Evolutionary conservation across 2,329 filamentous ascomycete genomes (phyloP), one percentile per base, ranked within the genome.

Genomic region (Drechslerella coelobrocha): DNA sequence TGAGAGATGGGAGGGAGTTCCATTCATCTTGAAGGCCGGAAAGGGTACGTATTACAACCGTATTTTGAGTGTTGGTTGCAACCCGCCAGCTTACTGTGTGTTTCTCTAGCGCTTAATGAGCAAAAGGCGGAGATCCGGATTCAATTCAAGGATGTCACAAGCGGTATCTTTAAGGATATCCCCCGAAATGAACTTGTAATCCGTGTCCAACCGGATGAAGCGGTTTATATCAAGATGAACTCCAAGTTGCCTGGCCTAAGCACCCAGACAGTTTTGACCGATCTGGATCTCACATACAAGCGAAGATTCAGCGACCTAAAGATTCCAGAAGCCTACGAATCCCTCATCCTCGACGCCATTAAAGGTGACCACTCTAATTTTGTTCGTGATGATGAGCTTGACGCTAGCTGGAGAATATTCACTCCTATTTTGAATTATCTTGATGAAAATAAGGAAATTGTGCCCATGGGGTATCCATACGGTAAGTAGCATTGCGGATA

Each of bases 151-250:
- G 94, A 99, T 79, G 94, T 99, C 74, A 97, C 94, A 21, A 97
- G 92, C 52, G 94, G 95, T 75, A 99, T 99, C 81, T 99, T 99
- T 84, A 97, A 97, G 86, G 93, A 99, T 79, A 99, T 99, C 78
- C 95, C 94, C 69, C 89, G 95, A 76, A 99, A 99, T 83, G 94
- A 99, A 83, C 89, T 99, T 75, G 94, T 99, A 77, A 97, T 99
- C 83, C 92, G 94, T 75, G 96, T 99, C 74, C 94, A 99, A 84
- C 94, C 94, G 77, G 99, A 99, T 83, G 94, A 99, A 85, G 96
- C 91, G 79, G 92, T 99, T 75, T 99, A 99, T 83, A 96, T 97
- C 81, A 99, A 99, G 88, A 99, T 99, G 94, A 99, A 99, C 88
- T 97, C 93, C 27, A 99, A 99, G 85, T 85, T 99, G 68, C 95